Conservation (phyloP, 148 eudicot genomes). For the Nyssa sinensis region DNA sequence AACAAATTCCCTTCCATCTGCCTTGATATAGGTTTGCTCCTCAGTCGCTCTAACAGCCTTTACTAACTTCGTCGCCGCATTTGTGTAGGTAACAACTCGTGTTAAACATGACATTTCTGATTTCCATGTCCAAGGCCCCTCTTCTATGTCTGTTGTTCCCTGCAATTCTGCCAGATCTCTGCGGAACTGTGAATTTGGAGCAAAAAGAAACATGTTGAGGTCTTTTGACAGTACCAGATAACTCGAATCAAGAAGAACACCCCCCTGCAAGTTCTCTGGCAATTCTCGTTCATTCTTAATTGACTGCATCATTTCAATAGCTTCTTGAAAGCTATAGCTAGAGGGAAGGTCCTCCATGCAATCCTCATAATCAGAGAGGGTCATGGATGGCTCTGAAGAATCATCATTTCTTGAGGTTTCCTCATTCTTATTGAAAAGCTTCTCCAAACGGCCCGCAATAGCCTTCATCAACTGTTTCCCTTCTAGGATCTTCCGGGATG, state of each 20-base stretch:
- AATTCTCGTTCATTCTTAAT: conserved; percentile 45
- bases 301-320: conserved; percentile 52
- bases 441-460: conserved; percentile 65
- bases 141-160: conserved; percentile 63
- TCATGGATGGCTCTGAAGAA: conserved; percentile 54
- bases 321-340: conserved; percentile 57
- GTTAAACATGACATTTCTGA: conserved; percentile 44
- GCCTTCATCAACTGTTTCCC: conserved; percentile 64
- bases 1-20: conserved; percentile 58
- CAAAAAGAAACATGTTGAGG: conserved; percentile 62
- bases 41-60: conserved; percentile 83
- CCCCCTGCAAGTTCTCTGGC: conserved; percentile 68
- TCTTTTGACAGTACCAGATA: conserved; percentile 54
- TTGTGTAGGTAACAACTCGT: conserved; percentile 63
- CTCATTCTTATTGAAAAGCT: conserved; percentile 57
- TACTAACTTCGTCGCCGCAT: conserved; percentile 63
- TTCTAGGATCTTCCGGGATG: conserved; percentile 44
- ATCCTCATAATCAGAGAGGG: conserved; percentile 62
- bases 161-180: conserved; percentile 57
- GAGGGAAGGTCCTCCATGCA: conserved; percentile 36
- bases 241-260: conserved; percentile 69
- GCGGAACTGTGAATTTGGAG: conserved; percentile 62
- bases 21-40: conserved; percentile 71
- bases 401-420: conserved; percentile 49
- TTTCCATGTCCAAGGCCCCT: conserved; percentile 68